phyloP scores from a whole-genome alignment of 176 grass and related monocot species.

The Paspalum notatum region DNA sequence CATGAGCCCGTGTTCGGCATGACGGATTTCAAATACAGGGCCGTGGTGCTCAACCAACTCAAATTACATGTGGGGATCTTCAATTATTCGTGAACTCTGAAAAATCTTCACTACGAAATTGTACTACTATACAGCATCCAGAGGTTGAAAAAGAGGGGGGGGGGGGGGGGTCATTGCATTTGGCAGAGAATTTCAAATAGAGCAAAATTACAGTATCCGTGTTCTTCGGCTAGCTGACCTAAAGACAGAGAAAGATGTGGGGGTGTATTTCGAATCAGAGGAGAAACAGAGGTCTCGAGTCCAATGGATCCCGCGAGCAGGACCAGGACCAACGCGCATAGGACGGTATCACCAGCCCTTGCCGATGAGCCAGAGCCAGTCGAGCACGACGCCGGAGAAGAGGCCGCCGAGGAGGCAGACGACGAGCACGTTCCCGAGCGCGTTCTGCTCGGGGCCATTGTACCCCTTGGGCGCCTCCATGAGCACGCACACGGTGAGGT shows the following conservation, averaged over 20 bases:
- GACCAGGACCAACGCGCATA: not conserved
- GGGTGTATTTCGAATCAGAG: not conserved
- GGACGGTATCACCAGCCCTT: conserved; percentile 62
- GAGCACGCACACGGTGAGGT: conserved; percentile 77
- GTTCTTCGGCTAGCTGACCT: not conserved
- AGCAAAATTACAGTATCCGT: conserved; percentile 16
- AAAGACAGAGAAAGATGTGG: not conserved
- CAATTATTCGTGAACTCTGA: no score
- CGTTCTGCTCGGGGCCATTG: conserved; percentile 86
- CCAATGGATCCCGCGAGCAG: not conserved
- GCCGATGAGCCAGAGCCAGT: conserved; percentile 85
- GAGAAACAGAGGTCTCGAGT: not conserved
- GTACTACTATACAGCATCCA: not conserved
- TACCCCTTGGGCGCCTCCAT: conserved; percentile 72
- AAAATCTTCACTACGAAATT: not conserved
- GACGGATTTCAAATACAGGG: no score
- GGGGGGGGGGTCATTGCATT: not conserved
- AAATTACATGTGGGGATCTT: not conserved
- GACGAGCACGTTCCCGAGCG: conserved; percentile 75
- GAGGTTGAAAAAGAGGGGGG: not conserved
- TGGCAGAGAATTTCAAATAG: not conserved
- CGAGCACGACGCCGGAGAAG: conserved; percentile 73
- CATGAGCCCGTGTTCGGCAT: no score
- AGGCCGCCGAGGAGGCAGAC: conserved; percentile 65
- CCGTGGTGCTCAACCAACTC: not conserved